phyloP scores from a whole-genome alignment of 257 asterid genomes.

The Verbena officinalis region DNA sequence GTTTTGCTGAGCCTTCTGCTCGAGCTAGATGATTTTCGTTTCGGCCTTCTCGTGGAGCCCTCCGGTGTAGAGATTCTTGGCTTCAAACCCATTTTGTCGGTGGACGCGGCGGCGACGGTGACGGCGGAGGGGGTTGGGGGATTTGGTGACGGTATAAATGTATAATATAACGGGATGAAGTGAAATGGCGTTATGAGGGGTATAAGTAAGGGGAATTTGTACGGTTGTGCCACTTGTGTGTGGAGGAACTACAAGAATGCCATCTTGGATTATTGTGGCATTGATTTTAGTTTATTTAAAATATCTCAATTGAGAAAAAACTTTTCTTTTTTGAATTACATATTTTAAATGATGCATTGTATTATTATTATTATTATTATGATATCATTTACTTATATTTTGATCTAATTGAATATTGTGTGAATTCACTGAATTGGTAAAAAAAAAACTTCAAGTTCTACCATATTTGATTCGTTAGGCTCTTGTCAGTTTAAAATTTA shows the following conservation, averaged over 20 bases:
- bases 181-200: constrained; percentile 44
- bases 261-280: constrained; percentile 20
- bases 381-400: too few species aligned
- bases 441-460: too few species aligned
- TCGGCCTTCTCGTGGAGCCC: constrained; percentile 29
- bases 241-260: constrained; percentile 40
- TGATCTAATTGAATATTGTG: too few species aligned
- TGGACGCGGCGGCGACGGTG: constrained; percentile 15
- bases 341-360: too few species aligned
- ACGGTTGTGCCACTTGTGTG: constrained; percentile 31
- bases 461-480: too few species aligned
- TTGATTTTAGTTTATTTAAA: constrained; percentile 5
- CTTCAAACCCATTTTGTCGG: constrained; percentile 51
- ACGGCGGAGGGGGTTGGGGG: constrained; percentile 1
- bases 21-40: constrained; percentile 39
- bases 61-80: constrained; percentile 35
- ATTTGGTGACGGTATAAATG: constrained; percentile 11
- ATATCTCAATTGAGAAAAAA: not conserved
- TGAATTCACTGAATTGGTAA: too few species aligned
- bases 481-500: too few species aligned
- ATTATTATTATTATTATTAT: too few species aligned
- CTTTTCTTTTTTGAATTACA: too few species aligned
- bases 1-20: constrained; percentile 35
- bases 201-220: constrained; percentile 47
- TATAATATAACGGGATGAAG: constrained; percentile 35